These are phyloP conservation scores for Centaurea solstitialis DNA, from an alignment of 129 eudicot genomes.

Conservation along the genomic window DNA sequence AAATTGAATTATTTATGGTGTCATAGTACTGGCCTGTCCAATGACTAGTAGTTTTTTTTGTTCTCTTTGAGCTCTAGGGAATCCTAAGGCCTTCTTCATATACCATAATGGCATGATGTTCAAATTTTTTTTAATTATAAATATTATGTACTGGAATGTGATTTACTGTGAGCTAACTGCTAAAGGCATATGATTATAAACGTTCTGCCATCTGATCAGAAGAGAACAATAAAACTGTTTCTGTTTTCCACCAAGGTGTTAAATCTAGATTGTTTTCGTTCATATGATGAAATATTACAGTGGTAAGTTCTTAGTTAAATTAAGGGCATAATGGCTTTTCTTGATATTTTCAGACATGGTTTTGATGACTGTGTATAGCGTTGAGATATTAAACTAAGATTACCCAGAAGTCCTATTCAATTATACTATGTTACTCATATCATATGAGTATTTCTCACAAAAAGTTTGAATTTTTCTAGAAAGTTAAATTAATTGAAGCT, in stretches of 20 bases:
- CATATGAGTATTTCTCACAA: background rate
- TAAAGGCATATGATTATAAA: background rate
- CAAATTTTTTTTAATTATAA: background rate
- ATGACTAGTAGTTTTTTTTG: background rate
- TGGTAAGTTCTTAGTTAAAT: background rate
- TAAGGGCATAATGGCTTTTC: background rate
- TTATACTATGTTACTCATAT: background rate
- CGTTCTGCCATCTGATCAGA: background rate
- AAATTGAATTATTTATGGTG: background rate
- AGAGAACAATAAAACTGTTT: background rate
- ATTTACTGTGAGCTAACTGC: background rate
- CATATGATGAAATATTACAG: background rate
- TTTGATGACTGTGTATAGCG: background rate
- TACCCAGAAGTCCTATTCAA: background rate
- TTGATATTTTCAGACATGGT: background rate
- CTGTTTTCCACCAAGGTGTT: background rate
- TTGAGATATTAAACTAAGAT: background rate
- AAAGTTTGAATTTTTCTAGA: background rate
- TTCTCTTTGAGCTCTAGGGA: background rate
- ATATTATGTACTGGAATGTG: background rate
- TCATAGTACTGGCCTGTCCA: constrained; percentile 5
- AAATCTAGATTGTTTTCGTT: background rate
- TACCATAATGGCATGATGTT: constrained; percentile 2
- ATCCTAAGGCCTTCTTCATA: constrained; percentile 4
- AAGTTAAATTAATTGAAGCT: background rate